Evolutionary conservation across 768 basidiomycete genomes (phyloP).

Genomic region (Tylopilus sp.): DNA sequence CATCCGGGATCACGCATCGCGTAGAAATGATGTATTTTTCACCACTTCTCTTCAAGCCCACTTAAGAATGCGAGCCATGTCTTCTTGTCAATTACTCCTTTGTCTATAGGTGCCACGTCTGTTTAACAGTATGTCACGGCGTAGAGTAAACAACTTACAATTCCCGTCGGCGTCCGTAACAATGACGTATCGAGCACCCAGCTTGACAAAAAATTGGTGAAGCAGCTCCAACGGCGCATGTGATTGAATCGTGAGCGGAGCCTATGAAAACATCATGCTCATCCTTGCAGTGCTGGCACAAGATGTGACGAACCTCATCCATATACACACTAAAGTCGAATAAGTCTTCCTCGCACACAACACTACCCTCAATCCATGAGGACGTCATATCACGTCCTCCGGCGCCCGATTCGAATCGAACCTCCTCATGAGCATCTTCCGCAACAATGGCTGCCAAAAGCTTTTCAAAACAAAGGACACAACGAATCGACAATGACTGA

Average conservation of each 20-base stretch:
- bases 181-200: slow-evolving; percentile 88
- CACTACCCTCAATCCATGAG: slow-evolving; percentile 46
- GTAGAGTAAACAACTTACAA: slow-evolving; percentile 47
- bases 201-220: slow-evolving; percentile 91
- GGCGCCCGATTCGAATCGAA: slow-evolving; percentile 60
- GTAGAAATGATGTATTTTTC: neutral
- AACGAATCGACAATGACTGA: slow-evolving; percentile 36
- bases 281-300: neutral
- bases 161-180: slow-evolving; percentile 78
- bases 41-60: slow-evolving; percentile 60
- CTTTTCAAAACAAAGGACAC: neutral
- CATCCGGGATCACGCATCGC: neutral
- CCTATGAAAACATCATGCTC: slow-evolving; percentile 40
- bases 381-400: slow-evolving; percentile 44
- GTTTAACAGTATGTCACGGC: neutral
- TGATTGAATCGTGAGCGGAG: slow-evolving; percentile 79
- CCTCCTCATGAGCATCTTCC: slow-evolving; percentile 61
- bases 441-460: slow-evolving; percentile 62
- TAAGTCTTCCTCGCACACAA: slow-evolving; percentile 40
- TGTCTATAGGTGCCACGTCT: slow-evolving; percentile 44
- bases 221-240: slow-evolving; percentile 89
- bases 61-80: slow-evolving; percentile 86
- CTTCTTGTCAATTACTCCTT: slow-evolving; percentile 93
- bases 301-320: slow-evolving; percentile 60
- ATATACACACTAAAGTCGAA: slow-evolving; percentile 87